These are phyloP conservation scores for Hypoxylon lienhwacheense DNA, from an alignment of 495 filamentous ascomycete genomes.

Conservation along the genomic window DNA sequence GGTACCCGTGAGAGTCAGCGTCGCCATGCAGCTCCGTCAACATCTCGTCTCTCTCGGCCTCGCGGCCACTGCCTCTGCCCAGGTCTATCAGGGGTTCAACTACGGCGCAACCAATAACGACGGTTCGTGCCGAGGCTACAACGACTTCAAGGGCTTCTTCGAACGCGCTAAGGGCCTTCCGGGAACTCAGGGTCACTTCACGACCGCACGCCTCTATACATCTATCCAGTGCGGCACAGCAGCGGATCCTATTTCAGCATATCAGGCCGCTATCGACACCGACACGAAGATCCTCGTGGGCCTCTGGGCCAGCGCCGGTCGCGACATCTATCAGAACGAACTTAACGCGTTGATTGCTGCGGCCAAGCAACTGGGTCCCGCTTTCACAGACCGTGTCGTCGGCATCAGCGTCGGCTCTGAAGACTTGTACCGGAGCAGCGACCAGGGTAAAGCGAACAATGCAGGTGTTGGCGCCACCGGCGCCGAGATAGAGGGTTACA, in stretches of 20 bases:
- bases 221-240: conserved; percentile 43
- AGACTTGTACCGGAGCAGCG: conserved; percentile 73
- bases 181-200: conserved; percentile 64
- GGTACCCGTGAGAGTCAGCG: no score
- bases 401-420: conserved; percentile 82
- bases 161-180: conserved; percentile 63
- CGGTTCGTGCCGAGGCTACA: conserved; percentile 57
- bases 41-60: conserved; percentile 18
- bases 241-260: conserved; percentile 58
- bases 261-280: conserved; percentile 69
- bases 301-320: conserved; percentile 67
- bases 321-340: conserved; percentile 59
- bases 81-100: conserved; percentile 67
- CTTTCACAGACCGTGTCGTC: conserved; percentile 61
- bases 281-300: conserved; percentile 67
- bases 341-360: conserved; percentile 63
- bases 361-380: conserved; percentile 57
- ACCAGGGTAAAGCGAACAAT: conserved; percentile 45
- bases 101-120: conserved; percentile 62
- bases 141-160: conserved; percentile 66
- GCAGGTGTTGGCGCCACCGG: conserved; percentile 56
- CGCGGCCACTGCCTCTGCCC: conserved; percentile 13
- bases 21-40: conserved; percentile 24
- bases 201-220: conserved; percentile 56
- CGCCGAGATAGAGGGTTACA: conserved; percentile 58